Conservation (phyloP, 2,329 filamentous ascomycete genomes). For the Furcasterigmium sp. region DNA sequence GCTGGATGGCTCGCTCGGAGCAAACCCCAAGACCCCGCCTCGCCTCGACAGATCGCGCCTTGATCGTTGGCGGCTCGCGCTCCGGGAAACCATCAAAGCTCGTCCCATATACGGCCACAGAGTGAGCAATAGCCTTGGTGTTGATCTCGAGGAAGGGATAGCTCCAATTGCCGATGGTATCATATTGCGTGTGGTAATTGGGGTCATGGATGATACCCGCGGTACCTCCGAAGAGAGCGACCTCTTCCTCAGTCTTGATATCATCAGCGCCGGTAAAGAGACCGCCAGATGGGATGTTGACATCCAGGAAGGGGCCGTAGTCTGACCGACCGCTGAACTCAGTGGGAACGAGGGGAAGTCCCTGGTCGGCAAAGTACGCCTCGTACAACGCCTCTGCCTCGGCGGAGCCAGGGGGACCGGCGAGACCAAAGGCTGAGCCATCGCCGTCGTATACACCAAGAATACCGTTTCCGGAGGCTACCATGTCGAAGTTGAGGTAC, state of each 20-base stretch:
- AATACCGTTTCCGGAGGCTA: constrained; percentile 15
- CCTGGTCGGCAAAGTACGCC: constrained; percentile 36
- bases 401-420: constrained; percentile 46
- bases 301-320: constrained; percentile 53
- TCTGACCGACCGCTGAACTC: constrained; percentile 53
- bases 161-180: constrained; percentile 49
- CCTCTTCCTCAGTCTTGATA: constrained; percentile 50
- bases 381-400: constrained; percentile 45
- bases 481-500: constrained; percentile 16
- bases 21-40: neutral
- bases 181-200: constrained; percentile 50
- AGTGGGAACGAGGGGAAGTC: constrained; percentile 38
- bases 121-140: constrained; percentile 48
- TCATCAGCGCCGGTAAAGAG: constrained; percentile 56
- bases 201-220: constrained; percentile 48
- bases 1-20: neutral
- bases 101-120: constrained; percentile 43
- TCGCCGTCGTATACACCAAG: constrained; percentile 39
- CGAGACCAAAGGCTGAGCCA: constrained; percentile 43
- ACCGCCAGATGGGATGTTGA: constrained; percentile 50
- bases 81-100: constrained; percentile 2
- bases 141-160: constrained; percentile 48
- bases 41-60: neutral
- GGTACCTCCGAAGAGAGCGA: constrained; percentile 45
- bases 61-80: neutral